Percentiles rank a stretch among this genome's conserved stretches.
These are phyloP conservation scores for Phytophthora aleatoria DNA, from an alignment of 352 stramenopile genomes.

Conservation along the genomic window DNA sequence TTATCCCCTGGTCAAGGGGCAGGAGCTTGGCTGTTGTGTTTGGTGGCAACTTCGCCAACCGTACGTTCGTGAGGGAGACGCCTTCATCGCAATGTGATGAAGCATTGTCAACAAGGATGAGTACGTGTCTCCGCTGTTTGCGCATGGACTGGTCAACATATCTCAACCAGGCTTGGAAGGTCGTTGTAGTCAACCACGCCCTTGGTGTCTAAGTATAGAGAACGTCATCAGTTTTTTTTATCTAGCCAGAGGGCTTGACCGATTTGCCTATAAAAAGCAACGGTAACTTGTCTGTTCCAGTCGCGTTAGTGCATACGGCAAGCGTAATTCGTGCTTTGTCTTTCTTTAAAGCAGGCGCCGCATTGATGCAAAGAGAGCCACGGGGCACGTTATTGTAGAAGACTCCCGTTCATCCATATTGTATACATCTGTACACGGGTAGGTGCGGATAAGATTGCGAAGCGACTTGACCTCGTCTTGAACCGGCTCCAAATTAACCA, in stretches of 20 bases:
- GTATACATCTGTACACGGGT: not conserved
- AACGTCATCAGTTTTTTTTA: not conserved
- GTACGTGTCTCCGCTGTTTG: not conserved
- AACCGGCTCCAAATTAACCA: not conserved
- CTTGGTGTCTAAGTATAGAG: not conserved
- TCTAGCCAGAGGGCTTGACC: not conserved
- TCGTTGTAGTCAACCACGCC: not conserved
- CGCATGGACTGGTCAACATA: not conserved
- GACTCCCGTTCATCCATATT: not conserved
- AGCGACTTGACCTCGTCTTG: not conserved
- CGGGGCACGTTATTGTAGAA: not conserved
- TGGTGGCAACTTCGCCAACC: not conserved
- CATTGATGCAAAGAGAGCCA: not conserved
- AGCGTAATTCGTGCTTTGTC: not conserved
- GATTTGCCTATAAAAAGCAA: not conserved
- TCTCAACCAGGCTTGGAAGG: not conserved
- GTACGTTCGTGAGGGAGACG: not conserved
- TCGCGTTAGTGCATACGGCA: not conserved
- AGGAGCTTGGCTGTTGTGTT: not conserved
- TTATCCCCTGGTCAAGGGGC: not conserved
- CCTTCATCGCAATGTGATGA: not conserved
- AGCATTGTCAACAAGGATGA: not conserved
- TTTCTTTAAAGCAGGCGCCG: not conserved
- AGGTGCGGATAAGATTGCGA: not conserved
- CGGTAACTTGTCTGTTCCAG: not conserved